Evolutionary conservation across 345 rosid genomes (phyloP), one percentile per base, ranked within the genome.

Genomic region (Anacardium occidentale): DNA sequence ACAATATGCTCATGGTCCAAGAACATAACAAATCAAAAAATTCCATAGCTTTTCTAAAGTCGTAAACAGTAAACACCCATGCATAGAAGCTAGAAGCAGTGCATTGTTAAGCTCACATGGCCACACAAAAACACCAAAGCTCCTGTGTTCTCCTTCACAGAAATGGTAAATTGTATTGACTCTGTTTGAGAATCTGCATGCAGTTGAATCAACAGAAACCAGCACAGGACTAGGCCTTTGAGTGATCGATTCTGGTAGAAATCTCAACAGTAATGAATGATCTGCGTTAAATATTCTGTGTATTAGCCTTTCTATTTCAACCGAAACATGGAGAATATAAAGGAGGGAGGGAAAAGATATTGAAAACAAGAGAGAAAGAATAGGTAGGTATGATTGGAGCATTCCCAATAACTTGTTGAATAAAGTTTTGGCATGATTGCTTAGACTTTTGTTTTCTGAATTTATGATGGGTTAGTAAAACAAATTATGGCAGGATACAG

Each of bases 131-230:
- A 26, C 18, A 34, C 40, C 40, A 34, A 34, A 34, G 10, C 21
- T 48, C 45, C 44, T 5, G 3, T 22, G 42, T 18, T 6, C 7
- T 34, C 26, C 20, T 52, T n/a, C 47, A 3, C 2, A 58, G 26
- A 58, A 26, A 14, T 34, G 18, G 22, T 10, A n/a, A 40, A 62
- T 62, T 37, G 17, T 17, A 9, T n/a, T 3, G 50, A 37, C 20
- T 62, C 2, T 21, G 50, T 21, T 68, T 21, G 52, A 21, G 61
- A 77, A 70, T 58, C 62, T 72, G 76, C 69, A 62, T 59, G 60
- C 56, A 59, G 51, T 32, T 62, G 25, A 47, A 25, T 21, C 37
- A 34, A 34, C 37, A 34, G 6, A 34, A 34, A 34, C 37, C 37
- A 34, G 37, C 6, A 7, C 37, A 72, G 45, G 76, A 67, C 69